Evolutionary conservation across 768 basidiomycete genomes (phyloP), one percentile per base, ranked within the genome.

Genomic region (Tylopilus intermedius): DNA sequence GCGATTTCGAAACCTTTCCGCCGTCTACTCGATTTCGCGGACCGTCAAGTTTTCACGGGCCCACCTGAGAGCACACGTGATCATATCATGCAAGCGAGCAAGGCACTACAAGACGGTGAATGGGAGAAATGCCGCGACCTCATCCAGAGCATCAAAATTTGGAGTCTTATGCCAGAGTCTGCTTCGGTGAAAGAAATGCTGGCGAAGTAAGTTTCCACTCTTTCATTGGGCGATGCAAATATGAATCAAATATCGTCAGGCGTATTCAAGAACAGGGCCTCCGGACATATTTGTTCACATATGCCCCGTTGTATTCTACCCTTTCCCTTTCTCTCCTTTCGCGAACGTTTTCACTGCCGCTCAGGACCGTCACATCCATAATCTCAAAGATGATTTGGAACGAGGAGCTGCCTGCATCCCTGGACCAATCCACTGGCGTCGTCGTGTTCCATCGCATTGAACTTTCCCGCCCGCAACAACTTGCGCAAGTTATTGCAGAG

Each of bases 361-460:
- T 86, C 45, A 81, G 87, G 39, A 74, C 84, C 4, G 91, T 97
- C 4, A 92, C 87, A 0, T 68, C 66, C 24, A 83, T 96, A 59
- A 89, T 97, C 38, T 94, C 91, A 26, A 91, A 94, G 71, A 97
- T 99, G 96, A 96, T 98, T 62, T 97, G 94, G 92, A 92, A 80
- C 63, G 96, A 97, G 63, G 94, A 97, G 65, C 76, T 99, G 10
- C 78, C 88, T 1, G 96, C 95, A 3, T 94, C 94, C 14, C 77
- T 98, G 50, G 96, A 98, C 68, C 92, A 90, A 66, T 86, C 90
- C 15, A 85, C 85, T 22, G 87, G 84, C 35, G 93, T 95, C 40
- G 80, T 99, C 51, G 85, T 95, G 43, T 94, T 98, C 77, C 92
- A 98, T 66, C 85, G 92, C 51, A 81, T 92, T 52, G 94, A 97